Evolutionary conservation across 371 early-diverging fungal genomes (phyloP).

Genomic region (Mucor saturninus): DNA sequence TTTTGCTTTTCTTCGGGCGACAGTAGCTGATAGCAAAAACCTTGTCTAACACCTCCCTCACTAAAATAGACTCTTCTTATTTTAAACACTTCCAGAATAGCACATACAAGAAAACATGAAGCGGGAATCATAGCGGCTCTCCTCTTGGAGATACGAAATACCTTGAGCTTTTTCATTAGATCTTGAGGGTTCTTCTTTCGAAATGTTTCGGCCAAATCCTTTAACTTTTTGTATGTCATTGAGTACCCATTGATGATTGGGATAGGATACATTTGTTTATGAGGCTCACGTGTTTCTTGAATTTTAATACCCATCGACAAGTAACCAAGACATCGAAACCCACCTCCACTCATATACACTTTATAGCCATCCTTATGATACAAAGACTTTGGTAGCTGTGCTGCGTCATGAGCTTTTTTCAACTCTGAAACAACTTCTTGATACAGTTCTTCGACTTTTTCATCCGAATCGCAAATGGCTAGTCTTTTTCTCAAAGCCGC

Average conservation of each 20-base stretch:
- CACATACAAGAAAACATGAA: constrained; percentile 59
- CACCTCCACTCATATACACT: constrained; percentile 67
- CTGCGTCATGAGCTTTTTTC: constrained; percentile 29
- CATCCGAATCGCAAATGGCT: constrained; percentile 32
- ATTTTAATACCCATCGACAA: constrained; percentile 54
- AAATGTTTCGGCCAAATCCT: constrained; percentile 39
- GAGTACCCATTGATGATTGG: constrained; percentile 67
- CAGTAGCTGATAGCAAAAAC: constrained; percentile 57
- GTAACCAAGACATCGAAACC: constrained; percentile 65
- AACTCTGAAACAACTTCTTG: constrained; percentile 42
- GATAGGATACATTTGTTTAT: constrained; percentile 54
- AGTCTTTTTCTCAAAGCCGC: constrained; percentile 56
- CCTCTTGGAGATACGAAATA: constrained; percentile 64
- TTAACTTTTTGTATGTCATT: constrained; percentile 46
- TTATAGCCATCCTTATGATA: constrained; percentile 48
- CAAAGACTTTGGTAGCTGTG: constrained; percentile 42
- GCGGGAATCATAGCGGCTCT: constrained; percentile 68
- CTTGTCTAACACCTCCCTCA: constrained; percentile 70
- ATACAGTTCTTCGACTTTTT: constrained; percentile 42
- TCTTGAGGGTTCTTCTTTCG: constrained; percentile 36
- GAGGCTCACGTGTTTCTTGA: constrained; percentile 19
- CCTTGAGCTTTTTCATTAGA: constrained; percentile 40
- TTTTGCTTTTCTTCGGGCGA: constrained; percentile 47
- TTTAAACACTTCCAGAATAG: constrained; percentile 54
- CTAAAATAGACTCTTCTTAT: constrained; percentile 58